These are phyloP conservation scores for Aspergillus uvarum DNA, from an alignment of 2,329 filamentous ascomycete species.

Conservation along the genomic window DNA sequence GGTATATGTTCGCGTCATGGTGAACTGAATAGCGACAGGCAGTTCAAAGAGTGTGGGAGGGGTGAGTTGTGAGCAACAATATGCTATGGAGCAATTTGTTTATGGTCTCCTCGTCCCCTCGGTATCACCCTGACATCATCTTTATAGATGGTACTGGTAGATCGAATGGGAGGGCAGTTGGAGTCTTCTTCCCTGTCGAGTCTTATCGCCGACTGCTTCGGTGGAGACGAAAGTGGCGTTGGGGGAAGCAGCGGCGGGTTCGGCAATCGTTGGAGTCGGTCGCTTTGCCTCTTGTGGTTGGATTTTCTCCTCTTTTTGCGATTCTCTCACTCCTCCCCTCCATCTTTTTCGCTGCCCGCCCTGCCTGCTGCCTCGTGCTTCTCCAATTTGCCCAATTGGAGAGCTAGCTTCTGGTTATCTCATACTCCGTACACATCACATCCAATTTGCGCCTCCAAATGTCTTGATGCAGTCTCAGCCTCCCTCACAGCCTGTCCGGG, in stretches of 20 bases:
- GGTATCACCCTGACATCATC: neutral
- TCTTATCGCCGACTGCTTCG: slow-evolving; percentile 9
- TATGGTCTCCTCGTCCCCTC: too few species aligned
- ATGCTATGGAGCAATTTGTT: too few species aligned
- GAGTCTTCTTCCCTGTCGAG: neutral
- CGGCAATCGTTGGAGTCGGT: slow-evolving; percentile 7
- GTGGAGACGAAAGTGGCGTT: slow-evolving; percentile 9
- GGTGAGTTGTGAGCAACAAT: too few species aligned
- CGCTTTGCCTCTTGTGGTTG: neutral
- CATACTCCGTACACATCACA: too few species aligned
- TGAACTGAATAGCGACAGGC: neutral
- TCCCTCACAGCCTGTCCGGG: slow-evolving; percentile 23
- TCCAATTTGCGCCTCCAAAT: slow-evolving; percentile 17
- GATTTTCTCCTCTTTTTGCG: neutral
- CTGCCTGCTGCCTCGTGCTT: slow-evolving; percentile 4
- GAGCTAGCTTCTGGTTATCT: neutral
- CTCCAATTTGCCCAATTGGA: slow-evolving; percentile 23
- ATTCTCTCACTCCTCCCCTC: neutral
- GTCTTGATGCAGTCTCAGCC: slow-evolving; percentile 35
- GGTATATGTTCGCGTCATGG: slow-evolving; percentile 13
- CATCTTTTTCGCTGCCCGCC: slow-evolving; percentile 1
- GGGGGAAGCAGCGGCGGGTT: neutral
- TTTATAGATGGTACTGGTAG: neutral
- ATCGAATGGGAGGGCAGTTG: slow-evolving; percentile 1
- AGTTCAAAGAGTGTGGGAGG: too few species aligned